Evolutionary conservation across 495 filamentous ascomycete species (phyloP), one percentile per base, ranked within the genome.

Genomic region (Penicillium verhagenii): DNA sequence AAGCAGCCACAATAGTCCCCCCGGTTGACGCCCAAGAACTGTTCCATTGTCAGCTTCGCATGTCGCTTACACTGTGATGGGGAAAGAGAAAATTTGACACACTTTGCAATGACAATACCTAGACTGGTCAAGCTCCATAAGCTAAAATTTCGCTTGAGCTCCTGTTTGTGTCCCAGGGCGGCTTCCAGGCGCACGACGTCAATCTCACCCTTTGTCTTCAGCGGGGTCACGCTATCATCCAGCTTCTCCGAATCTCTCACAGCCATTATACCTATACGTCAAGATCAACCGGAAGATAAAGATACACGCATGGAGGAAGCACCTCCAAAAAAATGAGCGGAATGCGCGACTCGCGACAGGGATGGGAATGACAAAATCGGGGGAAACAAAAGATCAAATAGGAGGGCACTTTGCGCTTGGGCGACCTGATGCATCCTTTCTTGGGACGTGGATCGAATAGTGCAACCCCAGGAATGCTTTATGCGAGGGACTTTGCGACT

Each of bases 61-160:
- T 37, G 9, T 7, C 8, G 4, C 20, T 6, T 13, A n/a, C 28
- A 31, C 3, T 35, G 60, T 49, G 18, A 23, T 0, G 10, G 5
- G 9, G 19, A 29, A 18, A 23, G 5, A 3, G 20, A 38, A 18
- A 26, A 18, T 9, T 29, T 6, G 13, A 56, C 74, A 49, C 58
- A 77, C 73, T 78, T 78, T 8, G 74, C 75, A 50, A 78, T 75
- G 43, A 77, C 63, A 47, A 78, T 76, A 0, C 75, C 75, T 52
- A 78, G 48, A 51, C 72, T 74, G 7, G 75, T 77, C 47, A 78
- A 48, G 52, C 73, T 76, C 48, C 73, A 68, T 11, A 79, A 50
- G 13, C 71, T 65, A 51, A 76, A 79, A 50, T 72, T 71, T 20
- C 76, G 55, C 5, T 56, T 55, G 28, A 79, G 58, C 37, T 68